Evolutionary conservation across 1,284 basidiomycete species (phyloP), one percentile per base, ranked within the genome.

Genomic region (Amylostereum chailletii): DNA sequence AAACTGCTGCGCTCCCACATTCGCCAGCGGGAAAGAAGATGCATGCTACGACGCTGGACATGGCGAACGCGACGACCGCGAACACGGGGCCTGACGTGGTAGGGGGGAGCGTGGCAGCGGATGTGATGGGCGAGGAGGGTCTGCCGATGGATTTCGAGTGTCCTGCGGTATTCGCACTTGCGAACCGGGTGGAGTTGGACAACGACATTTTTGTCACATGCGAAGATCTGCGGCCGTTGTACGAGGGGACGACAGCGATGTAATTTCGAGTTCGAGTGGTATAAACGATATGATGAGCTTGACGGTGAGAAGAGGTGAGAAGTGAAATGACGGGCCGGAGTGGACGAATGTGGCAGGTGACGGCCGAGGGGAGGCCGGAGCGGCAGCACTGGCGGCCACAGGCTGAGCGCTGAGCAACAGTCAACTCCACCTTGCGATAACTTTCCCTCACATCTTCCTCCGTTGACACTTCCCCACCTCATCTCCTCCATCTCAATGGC

Each of bases 151-250:
- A 47, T 3, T 75, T 76, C 57, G 60, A 59, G 34, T 77, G 76
- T 58, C 76, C 76, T 1, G 56, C 52, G 1, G 68, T 71, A 4
- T 76, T 76, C 57, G 53, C 57, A 6, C 48, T 55, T 4, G 56
- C 54, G 45, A 40, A 60, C 31, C 44, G 56, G 46, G 67, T 72
- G n/a, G 70, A 76, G 65, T 58, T 81, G 36, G 77, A 78, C 49
- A 65, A 75, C 49, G 76, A 63, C 2, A 45, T 79, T 9, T 76
- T 60, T 54, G 73, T 74, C 47, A 71, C 68, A 27, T 79, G 76
- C 60, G 66, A 71, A 3, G 53, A 74, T 52, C 46, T 80, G 49
- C 54, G 60, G 58, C 68, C 66, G 19, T 71, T 71, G 54, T 79
- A 74, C 55, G 19, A 19, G 19, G 19, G 19, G 19, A 19, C 19